Evolutionary conservation across 495 filamentous ascomycete species (phyloP).

Genomic region (Evernia prunastri): DNA sequence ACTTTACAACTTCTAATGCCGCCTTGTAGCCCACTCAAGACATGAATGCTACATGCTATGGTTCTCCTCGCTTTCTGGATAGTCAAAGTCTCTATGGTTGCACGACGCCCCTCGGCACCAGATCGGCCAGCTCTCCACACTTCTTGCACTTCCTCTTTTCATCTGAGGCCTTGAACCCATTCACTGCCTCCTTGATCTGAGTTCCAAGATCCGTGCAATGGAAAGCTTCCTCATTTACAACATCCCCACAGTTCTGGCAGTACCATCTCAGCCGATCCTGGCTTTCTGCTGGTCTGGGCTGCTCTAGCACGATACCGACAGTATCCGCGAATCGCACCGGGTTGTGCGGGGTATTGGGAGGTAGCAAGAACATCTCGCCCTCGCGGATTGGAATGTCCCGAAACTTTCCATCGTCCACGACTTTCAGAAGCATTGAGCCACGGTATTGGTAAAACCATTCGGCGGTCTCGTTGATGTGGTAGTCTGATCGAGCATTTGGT

Average conservation of each 20-base stretch:
- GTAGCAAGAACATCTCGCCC: conserved; percentile 91
- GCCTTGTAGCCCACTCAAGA: background rate
- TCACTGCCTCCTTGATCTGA: conserved; percentile 91
- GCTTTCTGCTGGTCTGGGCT: conserved; percentile 60
- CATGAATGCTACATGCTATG: background rate
- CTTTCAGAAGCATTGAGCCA: conserved; percentile 88
- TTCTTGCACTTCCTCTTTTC: conserved; percentile 67
- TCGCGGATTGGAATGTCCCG: conserved; percentile 83
- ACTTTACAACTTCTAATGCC: background rate
- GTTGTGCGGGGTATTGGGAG: conserved; percentile 82
- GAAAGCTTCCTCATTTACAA: conserved; percentile 83
- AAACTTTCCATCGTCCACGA: conserved; percentile 64
- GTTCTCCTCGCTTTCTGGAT: background rate
- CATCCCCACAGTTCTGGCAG: conserved; percentile 58
- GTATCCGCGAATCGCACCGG: conserved; percentile 63
- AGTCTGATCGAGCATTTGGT: conserved; percentile 93
- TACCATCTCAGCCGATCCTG: conserved; percentile 90
- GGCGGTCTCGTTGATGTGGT: conserved; percentile 93
- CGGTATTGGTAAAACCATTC: conserved; percentile 98
- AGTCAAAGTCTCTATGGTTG: conserved; percentile 17
- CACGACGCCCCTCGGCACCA: conserved; percentile 24
- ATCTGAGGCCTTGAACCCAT: conserved; percentile 66
- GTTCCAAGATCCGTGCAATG: conserved; percentile 90
- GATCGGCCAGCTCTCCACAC: conserved; percentile 68
- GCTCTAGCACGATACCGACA: conserved; percentile 84